phyloP scores from a whole-genome alignment of 2,329 filamentous ascomycete species.

The Diaporthe sp. region DNA sequence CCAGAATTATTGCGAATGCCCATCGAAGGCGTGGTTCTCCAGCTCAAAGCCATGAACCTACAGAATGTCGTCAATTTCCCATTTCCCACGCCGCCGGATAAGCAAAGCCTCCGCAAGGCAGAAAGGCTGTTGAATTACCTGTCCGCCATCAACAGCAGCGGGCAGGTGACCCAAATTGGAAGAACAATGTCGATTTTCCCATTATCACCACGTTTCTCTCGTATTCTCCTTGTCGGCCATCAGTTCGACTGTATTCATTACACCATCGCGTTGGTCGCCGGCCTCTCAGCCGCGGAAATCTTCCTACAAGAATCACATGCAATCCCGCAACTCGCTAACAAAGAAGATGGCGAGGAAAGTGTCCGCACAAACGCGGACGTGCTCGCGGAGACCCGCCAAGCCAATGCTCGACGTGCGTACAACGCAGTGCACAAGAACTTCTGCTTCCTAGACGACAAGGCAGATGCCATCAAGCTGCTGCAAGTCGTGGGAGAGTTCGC shows the following conservation, averaged over 20 bases:
- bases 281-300: conserved; percentile 86
- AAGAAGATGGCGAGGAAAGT: conserved; percentile 57
- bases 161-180: conserved; percentile 82
- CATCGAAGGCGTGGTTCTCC: conserved; percentile 90
- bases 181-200: conserved; percentile 89
- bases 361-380: conserved; percentile 75
- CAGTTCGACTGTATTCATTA: conserved; percentile 85
- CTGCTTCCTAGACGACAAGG: conserved; percentile 81
- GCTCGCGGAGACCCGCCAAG: conserved; percentile 75
- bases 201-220: conserved; percentile 87
- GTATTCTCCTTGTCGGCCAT: conserved; percentile 90
- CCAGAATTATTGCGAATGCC: conserved; percentile 93
- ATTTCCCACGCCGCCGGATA: conserved; percentile 90
- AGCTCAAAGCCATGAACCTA: conserved; percentile 94
- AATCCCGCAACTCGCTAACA: conserved; percentile 65
- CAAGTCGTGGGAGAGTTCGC: conserved; percentile 90
- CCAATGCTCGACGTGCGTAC: conserved; percentile 69
- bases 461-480: conserved; percentile 90
- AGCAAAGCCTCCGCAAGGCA: conserved; percentile 79
- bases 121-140: conserved; percentile 89
- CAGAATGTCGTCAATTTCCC: conserved; percentile 94
- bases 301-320: conserved; percentile 86
- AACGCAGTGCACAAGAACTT: conserved; percentile 83
- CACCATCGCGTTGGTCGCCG: conserved; percentile 88
- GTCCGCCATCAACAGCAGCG: conserved; percentile 77